Conservation (phyloP, 140 eudicot species). For the Erigeron philadelphicus region DNA sequence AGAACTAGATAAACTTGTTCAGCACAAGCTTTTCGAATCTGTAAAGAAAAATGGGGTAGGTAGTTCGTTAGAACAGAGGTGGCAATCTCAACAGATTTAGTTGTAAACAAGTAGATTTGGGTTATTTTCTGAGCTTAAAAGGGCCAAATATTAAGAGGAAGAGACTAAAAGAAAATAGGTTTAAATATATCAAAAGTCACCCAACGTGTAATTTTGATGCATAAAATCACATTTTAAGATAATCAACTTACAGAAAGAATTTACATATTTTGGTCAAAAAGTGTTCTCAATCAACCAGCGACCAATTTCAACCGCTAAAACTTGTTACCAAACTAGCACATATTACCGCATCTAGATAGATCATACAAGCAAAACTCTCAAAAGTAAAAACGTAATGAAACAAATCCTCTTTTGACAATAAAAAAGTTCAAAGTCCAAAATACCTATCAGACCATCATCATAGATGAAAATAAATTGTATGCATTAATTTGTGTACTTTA, state of each 20-base stretch:
- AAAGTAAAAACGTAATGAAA: background rate
- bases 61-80: constrained; percentile 6
- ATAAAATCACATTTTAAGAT: background rate
- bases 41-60: constrained; percentile 1
- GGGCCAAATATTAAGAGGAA: background rate
- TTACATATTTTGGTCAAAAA: background rate
- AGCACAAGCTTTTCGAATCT: constrained; percentile 91
- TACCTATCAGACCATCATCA: too few relatives aligned
- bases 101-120: background rate
- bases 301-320: background rate
- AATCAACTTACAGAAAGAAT: background rate
- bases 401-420: background rate
- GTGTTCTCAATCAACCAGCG: background rate
- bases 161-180: background rate
- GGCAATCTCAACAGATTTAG: background rate
- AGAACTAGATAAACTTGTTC: constrained; percentile 95
- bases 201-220: background rate
- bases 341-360: background rate
- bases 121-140: background rate
- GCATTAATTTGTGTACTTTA: too few relatives aligned
- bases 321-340: background rate
- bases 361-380: background rate
- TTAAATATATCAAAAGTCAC: background rate
- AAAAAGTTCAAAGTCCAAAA: background rate
- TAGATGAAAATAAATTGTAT: too few relatives aligned